Evolutionary conservation across 1,139 yeast genomes (phyloP), one percentile per base, ranked within the genome.

Genomic region (Pneumocystis oryctolagi): DNA sequence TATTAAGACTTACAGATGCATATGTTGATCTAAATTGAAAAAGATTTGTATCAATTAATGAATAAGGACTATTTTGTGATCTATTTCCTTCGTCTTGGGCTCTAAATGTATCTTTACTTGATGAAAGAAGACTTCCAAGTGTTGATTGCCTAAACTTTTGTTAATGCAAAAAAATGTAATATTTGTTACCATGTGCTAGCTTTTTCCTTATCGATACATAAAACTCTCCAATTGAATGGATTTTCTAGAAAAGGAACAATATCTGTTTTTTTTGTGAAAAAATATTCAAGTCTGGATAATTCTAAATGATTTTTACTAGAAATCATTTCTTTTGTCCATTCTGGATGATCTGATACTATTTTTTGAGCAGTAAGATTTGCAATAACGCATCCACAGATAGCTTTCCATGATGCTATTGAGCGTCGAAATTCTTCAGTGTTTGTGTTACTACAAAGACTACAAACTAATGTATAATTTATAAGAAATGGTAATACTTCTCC

Each of bases 51-150:
- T 64, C 61, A n/a, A 35, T 57, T 8, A 64, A 61, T n/a, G 65
- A 59, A 47, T 64, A 64, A 18, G 60, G 62, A 9, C 65, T 60
- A 56, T 63, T 63, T 18, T 62, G 63, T 34, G 61, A 61, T 58
- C 66, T 61, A 60, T 35, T 55, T 14, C 62, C 55, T 59, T 64
- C 66, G 37, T 64, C 65, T 18, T 61, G 57, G n/a, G 65, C 63
- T n/a, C 62, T 30, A 55, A 62, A 64, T 18, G 62, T 18, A 55
- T 64, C 66, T 42, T 57, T 59, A 30, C 60, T 59, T 3, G 61
- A 59, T 39, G 60, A 61, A 28, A 64, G 60, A 5, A 61, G 58
- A 31, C 57, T 61, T 18, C 63, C 66, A 12, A 64, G 61, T 5
- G 63, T 60, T 2, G 64, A 61, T 31, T 64, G 62, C 64, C 64